These are phyloP conservation scores for Suillus placidus DNA, from an alignment of 768 basidiomycete species.

Conservation along the genomic window DNA sequence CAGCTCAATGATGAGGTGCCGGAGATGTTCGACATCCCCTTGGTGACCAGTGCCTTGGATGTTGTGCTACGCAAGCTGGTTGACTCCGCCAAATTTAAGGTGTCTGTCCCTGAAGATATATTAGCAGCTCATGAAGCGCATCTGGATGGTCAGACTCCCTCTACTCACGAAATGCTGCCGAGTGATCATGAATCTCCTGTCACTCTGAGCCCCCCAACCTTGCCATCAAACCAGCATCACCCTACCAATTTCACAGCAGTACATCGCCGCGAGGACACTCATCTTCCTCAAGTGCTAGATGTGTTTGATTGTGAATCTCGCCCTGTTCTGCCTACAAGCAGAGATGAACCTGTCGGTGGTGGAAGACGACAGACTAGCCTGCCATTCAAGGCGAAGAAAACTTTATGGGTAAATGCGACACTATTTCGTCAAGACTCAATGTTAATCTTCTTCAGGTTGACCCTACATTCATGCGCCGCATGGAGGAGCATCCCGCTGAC, in stretches of 20 bases:
- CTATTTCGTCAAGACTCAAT: too few relatives aligned
- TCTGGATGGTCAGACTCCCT: background rate
- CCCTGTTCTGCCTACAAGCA: too few relatives aligned
- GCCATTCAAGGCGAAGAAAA: too few relatives aligned
- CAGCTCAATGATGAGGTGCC: background rate
- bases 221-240: background rate
- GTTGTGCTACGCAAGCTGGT: background rate
- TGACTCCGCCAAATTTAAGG: too few relatives aligned
- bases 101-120: background rate
- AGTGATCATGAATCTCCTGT: background rate
- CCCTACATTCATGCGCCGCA: background rate
- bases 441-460: too few relatives aligned
- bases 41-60: background rate
- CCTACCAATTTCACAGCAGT: background rate
- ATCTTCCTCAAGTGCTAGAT: too few relatives aligned
- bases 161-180: background rate
- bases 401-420: too few relatives aligned
- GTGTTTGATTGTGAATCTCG: too few relatives aligned
- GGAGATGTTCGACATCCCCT: background rate
- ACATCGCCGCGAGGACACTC: background rate
- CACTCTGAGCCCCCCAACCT: background rate
- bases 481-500: background rate
- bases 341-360: too few relatives aligned
- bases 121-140: background rate
- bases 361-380: too few relatives aligned